These are phyloP conservation scores for Fagus sylvatica DNA, from an alignment of 306 rosid genomes.

Conservation along the genomic window DNA sequence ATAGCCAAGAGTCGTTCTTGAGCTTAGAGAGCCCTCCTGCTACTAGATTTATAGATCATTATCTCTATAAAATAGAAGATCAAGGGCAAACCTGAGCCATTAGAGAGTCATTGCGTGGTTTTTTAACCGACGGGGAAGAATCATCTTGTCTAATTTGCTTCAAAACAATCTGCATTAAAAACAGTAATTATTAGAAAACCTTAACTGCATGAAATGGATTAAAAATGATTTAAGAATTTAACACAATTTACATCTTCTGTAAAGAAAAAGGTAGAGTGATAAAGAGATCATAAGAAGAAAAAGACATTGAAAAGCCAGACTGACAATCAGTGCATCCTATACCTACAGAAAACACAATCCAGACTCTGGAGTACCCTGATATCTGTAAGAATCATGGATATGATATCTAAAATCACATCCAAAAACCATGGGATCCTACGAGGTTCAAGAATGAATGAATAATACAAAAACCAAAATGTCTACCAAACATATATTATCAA, in stretches of 20 bases:
- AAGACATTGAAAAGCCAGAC: not conserved
- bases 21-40: no score
- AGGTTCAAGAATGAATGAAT: not conserved
- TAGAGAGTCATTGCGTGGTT: constrained; percentile 67
- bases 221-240: constrained; percentile 1
- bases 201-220: constrained; percentile 12
- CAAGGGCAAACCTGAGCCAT: constrained; percentile 74
- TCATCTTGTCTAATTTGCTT: constrained; percentile 57
- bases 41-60: no score
- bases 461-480: not conserved
- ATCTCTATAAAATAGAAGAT: constrained; percentile 1
- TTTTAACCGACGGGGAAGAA: constrained; percentile 52
- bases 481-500: not conserved
- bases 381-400: not conserved
- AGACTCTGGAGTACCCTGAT: not conserved
- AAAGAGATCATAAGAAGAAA: not conserved
- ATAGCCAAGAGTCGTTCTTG: no score
- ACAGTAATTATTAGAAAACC: not conserved
- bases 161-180: constrained; percentile 54
- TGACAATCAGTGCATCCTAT: not conserved
- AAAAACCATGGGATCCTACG: not conserved
- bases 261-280: not conserved
- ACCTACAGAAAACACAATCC: not conserved
- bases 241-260: not conserved
- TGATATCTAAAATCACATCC: not conserved